Evolutionary conservation across 768 basidiomycete species (phyloP).

Genomic region (Lyophyllum decastes): DNA sequence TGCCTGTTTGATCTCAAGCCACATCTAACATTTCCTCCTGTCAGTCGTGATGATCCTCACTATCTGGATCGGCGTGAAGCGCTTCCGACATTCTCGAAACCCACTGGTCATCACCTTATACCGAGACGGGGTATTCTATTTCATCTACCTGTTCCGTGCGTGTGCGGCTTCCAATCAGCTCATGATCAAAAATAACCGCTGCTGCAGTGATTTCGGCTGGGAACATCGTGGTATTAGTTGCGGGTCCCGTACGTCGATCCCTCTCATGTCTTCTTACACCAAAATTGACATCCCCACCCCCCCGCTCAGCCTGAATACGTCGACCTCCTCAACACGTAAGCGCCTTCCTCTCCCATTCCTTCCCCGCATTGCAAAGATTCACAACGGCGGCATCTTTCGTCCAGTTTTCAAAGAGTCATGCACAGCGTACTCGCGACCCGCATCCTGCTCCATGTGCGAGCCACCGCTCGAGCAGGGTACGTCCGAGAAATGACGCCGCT

Average conservation of each 20-base stretch:
- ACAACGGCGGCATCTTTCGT: background rate
- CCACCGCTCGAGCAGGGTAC: background rate
- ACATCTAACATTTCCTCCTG: background rate
- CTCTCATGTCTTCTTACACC: background rate
- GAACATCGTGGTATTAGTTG: slow-evolving; percentile 17
- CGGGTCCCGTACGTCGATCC: slow-evolving; percentile 12
- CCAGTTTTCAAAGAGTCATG: slow-evolving; percentile 25
- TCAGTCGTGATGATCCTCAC: slow-evolving; percentile 26
- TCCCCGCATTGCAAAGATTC: background rate
- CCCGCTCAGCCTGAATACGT: slow-evolving; percentile 14
- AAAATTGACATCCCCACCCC: background rate
- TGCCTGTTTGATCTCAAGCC: background rate
- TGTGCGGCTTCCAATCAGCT: background rate
- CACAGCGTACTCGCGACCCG: slow-evolving; percentile 22
- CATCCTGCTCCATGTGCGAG: slow-evolving; percentile 20
- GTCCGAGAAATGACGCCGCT: slow-evolving; percentile 3
- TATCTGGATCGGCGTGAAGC: slow-evolving; percentile 21
- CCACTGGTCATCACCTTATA: slow-evolving; percentile 21
- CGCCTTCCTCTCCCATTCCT: background rate
- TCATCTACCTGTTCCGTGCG: slow-evolving; percentile 23
- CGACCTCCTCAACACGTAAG: slow-evolving; percentile 21
- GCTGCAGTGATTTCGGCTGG: slow-evolving; percentile 15
- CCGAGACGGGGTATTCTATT: slow-evolving; percentile 26
- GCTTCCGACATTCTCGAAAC: slow-evolving; percentile 21
- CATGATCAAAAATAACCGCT: no score